phyloP scores from a whole-genome alignment of 176 grass and related monocot species.

The Eleusine coracana region DNA sequence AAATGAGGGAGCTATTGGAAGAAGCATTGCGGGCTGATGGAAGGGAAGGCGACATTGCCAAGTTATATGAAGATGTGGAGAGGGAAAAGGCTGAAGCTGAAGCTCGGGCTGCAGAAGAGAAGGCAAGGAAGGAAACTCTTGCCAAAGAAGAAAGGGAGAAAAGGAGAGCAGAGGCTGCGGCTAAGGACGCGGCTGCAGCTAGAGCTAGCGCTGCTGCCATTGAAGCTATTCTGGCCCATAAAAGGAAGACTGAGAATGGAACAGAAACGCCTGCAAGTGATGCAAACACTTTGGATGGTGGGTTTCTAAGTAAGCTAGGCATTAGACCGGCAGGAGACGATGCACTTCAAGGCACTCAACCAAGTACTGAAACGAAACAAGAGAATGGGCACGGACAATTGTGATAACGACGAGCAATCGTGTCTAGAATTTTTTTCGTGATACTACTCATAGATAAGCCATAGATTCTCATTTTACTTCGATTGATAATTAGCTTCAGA shows the following conservation, averaged over 20 bases:
- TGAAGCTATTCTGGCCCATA: conserved; percentile 63
- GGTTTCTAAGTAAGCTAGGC: conserved; percentile 41
- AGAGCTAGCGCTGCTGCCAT: conserved; percentile 84
- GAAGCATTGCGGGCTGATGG: conserved; percentile 51
- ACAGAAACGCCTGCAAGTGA: conserved; percentile 17
- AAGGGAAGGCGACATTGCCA: conserved; percentile 63
- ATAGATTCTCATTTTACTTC: background rate
- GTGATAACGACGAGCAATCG: conserved; percentile 14
- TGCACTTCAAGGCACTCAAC: conserved; percentile 16
- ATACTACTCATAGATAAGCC: background rate
- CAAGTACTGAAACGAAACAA: conserved; percentile 21
- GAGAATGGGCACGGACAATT: conserved; percentile 2
- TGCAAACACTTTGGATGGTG: conserved; percentile 16
- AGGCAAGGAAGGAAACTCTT: conserved; percentile 60
- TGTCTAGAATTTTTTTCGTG: background rate
- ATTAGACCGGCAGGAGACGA: conserved; percentile 30
- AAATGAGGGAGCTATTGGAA: conserved; percentile 71
- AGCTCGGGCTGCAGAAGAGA: conserved; percentile 59
- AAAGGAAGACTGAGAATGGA: conserved; percentile 51
- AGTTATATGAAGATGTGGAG: conserved; percentile 69
- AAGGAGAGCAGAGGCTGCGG: conserved; percentile 64
- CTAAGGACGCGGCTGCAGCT: conserved; percentile 73
- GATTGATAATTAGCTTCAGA: background rate
- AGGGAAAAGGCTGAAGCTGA: conserved; percentile 66
- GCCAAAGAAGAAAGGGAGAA: conserved; percentile 72